These are phyloP conservation scores for Oryza australiensis DNA, from an alignment of 176 grass and related monocot genomes.

Conservation along the genomic window DNA sequence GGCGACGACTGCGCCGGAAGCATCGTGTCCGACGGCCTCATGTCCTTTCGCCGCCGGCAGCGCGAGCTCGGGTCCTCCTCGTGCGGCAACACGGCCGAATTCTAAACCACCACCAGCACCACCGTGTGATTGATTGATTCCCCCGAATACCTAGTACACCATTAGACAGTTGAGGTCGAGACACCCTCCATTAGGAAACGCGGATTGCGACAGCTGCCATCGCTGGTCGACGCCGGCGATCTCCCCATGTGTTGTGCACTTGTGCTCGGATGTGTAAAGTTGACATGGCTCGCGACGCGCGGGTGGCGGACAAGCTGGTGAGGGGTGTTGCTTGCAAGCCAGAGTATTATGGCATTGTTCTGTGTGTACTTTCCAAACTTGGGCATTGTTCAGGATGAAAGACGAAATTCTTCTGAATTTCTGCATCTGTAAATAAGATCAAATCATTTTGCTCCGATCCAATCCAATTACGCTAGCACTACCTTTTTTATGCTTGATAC, in stretches of 20 bases:
- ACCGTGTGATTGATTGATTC: background rate
- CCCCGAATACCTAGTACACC: slow-evolving; percentile 14
- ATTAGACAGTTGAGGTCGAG: background rate
- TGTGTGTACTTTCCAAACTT: background rate
- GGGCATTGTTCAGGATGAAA: background rate
- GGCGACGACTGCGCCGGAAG: slow-evolving; percentile 58
- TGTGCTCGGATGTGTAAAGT: background rate
- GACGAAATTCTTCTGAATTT: background rate
- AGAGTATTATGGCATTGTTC: slow-evolving; percentile 43
- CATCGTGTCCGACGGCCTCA: slow-evolving; percentile 75
- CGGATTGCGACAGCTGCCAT: background rate
- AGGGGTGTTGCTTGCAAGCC: slow-evolving; percentile 46
- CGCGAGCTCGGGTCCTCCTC: slow-evolving; percentile 40
- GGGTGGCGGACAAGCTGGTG: slow-evolving; percentile 27
- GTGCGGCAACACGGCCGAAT: slow-evolving; percentile 57
- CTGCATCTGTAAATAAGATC: slow-evolving; percentile 31
- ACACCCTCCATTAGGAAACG: background rate
- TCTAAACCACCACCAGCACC: slow-evolving; percentile 38
- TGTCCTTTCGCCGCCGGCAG: slow-evolving; percentile 66
- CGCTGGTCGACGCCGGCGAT: background rate
- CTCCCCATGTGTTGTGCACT: background rate
- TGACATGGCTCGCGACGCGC: background rate
- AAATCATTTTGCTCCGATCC: background rate
- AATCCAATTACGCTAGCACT: background rate
- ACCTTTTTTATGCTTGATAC: background rate